Percentiles rank a stretch among this genome's conserved stretches.
These are phyloP conservation scores for Carpinus viminea DNA, from an alignment of 306 rosid genomes.

Conservation along the genomic window DNA sequence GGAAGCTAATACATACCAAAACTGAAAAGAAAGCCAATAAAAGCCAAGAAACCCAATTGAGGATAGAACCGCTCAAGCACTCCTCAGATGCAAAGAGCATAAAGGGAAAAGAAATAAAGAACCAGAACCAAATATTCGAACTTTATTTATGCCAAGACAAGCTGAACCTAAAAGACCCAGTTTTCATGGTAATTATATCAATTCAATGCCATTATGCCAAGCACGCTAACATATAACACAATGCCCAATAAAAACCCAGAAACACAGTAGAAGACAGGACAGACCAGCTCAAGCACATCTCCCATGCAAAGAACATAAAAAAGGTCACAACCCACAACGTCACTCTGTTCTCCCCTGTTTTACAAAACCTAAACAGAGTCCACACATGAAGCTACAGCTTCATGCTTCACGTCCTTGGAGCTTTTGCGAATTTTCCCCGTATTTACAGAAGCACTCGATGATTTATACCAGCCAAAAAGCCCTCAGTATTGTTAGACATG, in stretches of 20 bases:
- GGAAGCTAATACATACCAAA: neutral
- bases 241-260: constrained; percentile 30
- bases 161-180: neutral
- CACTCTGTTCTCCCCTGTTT: too few species aligned
- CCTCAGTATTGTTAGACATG: too few species aligned
- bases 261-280: neutral
- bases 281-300: constrained; percentile 26
- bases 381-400: too few species aligned
- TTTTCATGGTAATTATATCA: neutral
- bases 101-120: constrained; percentile 26
- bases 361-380: too few species aligned
- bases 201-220: neutral
- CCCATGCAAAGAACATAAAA: constrained; percentile 2
- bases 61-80: constrained; percentile 23
- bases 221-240: constrained; percentile 15
- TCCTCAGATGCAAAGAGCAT: constrained; percentile 10
- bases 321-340: neutral
- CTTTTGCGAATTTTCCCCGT: too few species aligned
- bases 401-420: too few species aligned
- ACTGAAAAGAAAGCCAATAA: neutral
- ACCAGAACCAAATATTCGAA: constrained; percentile 13
- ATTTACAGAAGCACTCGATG: too few species aligned
- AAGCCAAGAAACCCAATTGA: constrained; percentile 22
- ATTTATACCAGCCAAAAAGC: too few species aligned
- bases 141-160: constrained; percentile 3